Evolutionary conservation across 768 basidiomycete species (phyloP), one percentile per base, ranked within the genome.

Genomic region (Symmetrospora coprosmae): DNA sequence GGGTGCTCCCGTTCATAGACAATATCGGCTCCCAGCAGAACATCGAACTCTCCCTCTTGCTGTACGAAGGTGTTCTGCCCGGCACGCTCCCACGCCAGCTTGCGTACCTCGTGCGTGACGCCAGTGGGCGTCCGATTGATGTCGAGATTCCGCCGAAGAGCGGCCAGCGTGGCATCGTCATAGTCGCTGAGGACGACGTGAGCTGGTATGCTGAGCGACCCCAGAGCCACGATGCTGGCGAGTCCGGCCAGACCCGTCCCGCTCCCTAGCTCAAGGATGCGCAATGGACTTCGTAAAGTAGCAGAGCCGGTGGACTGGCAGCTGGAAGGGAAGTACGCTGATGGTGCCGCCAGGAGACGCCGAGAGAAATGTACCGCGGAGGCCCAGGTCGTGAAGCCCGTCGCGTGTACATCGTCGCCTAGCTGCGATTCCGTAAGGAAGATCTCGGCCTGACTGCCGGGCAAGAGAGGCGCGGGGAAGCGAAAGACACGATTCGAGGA

Each of bases 241-340:
- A 58, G 43, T 13, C 55, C 55, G 19, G 55, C 55, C 17, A 58
- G 37, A n/a, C 55, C 55, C n/a, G 55, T 58, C 31, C 55, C 55
- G 21, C 55, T 58, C 28, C 55, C 55, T 2, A 58, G 5, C 30
- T 58, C 55, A 8, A 58, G 37, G 25, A 58, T 21, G 7, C 41
- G 28, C 37, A 58, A 34, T n/a, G n/a, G 7, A 9, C 3, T 14
- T 23, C 21, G 9, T 50, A n/a, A n/a, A n/a, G n/a, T n/a, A n/a
- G n/a, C n/a, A n/a, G n/a, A n/a, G n/a, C n/a, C n/a, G n/a, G n/a
- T n/a, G n/a, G n/a, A n/a, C n/a, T n/a, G 11, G 30, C 46, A 14
- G 5, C 25, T 13, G 9, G 16, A 4, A 46, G 4, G 6, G 25
- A 58, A 46, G 41, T 43, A 58, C n/a, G 4, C 30, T 21, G 8